Conservation (phyloP, 345 rosid genomes). For the Toxicodendron radicans region DNA sequence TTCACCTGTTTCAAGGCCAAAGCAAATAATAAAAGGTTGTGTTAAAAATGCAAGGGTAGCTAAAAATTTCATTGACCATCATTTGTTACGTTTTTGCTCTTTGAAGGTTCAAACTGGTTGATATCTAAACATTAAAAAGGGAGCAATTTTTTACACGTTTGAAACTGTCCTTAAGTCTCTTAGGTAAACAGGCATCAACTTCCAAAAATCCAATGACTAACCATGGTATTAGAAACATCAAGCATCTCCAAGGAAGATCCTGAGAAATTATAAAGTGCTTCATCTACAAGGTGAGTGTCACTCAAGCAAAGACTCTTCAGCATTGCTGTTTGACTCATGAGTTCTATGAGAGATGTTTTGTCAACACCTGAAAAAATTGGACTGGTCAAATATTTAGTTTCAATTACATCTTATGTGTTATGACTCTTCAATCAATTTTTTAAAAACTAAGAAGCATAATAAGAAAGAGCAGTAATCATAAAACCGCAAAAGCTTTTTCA, state of each 20-base stretch:
- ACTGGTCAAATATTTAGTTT: slow-evolving; percentile 11
- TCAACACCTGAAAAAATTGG: slow-evolving; percentile 50
- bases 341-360: slow-evolving; percentile 42
- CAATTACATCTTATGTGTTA: not conserved
- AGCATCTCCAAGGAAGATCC: slow-evolving; percentile 73
- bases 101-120: slow-evolving; percentile 8
- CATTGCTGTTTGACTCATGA: slow-evolving; percentile 45
- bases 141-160: not conserved
- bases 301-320: slow-evolving; percentile 70
- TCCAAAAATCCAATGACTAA: slow-evolving; percentile 34
- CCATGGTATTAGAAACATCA: slow-evolving; percentile 74
- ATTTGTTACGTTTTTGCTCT: not conserved
- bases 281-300: slow-evolving; percentile 56
- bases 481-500: not conserved
- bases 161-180: not conserved
- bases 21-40: not conserved
- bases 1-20: slow-evolving; percentile 3
- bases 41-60: not conserved
- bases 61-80: not conserved
- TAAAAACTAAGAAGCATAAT: not conserved
- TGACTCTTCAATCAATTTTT: not conserved
- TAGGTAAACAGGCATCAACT: not conserved
- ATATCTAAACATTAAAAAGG: slow-evolving; percentile 4
- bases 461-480: not conserved
- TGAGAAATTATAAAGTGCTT: slow-evolving; percentile 51